Percentiles rank a stretch among this genome's conserved stretches.
These are phyloP conservation scores for Allodekkera sacchari DNA, from an alignment of 805 yeast species.

Conservation along the genomic window DNA sequence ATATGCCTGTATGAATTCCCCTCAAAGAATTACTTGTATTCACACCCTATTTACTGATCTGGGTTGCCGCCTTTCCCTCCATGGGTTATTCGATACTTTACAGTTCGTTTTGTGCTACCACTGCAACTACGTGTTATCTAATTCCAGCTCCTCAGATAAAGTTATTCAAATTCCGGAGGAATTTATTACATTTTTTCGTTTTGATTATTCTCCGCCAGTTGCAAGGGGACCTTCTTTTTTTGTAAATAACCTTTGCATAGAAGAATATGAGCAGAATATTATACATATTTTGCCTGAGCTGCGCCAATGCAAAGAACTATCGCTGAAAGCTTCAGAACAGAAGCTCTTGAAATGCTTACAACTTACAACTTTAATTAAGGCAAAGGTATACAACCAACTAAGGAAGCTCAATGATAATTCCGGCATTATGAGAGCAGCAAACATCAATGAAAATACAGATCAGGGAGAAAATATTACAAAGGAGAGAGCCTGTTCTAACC, in stretches of 20 bases:
- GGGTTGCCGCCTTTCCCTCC: conserved; percentile 27
- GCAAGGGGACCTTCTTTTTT: conserved; percentile 18
- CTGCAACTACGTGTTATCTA: conserved; percentile 12
- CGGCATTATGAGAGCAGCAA: too few species aligned
- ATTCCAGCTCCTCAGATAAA: conserved; percentile 3
- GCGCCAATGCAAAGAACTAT: too few species aligned
- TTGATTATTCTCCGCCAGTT: conserved; percentile 23
- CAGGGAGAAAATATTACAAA: too few species aligned
- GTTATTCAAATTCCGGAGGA: conserved; percentile 8
- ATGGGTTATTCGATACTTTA: conserved; percentile 24
- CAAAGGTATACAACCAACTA: conserved; percentile 15
- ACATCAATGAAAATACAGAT: too few species aligned
- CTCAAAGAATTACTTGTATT: conserved; percentile 3
- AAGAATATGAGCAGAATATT: conserved; percentile 1
- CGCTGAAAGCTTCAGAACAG: too few species aligned
- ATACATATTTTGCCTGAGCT: too few species aligned
- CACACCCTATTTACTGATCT: conserved; percentile 18
- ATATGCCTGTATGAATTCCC: conserved; percentile 11
- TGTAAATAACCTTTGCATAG: conserved; percentile 15
- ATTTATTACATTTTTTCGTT: conserved; percentile 14
- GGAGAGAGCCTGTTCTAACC: conserved; percentile 17
- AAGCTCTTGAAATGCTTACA: background rate
- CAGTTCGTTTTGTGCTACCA: conserved; percentile 16
- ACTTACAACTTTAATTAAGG: conserved; percentile 19
- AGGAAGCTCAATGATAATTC: conserved; percentile 9